Percentiles rank a stretch among this genome's conserved stretches.
phyloP scores from a whole-genome alignment of 192 early-diverging fungal genomes.

The Nowakowskiella sp. region DNA sequence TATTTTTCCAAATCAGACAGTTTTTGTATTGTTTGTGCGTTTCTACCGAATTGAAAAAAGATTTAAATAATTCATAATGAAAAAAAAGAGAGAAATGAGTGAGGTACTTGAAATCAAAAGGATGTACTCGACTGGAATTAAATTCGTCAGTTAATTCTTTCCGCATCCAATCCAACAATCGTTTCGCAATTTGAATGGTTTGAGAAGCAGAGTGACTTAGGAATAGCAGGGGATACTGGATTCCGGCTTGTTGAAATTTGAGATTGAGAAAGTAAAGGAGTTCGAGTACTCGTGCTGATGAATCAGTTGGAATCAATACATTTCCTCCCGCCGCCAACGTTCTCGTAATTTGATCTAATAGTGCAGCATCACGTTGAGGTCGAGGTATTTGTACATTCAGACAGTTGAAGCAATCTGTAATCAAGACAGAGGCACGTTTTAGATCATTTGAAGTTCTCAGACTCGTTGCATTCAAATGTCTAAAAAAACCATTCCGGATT shows the following conservation, averaged over 20 bases:
- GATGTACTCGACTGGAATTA: conserved; percentile 62
- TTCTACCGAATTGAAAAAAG: neutral
- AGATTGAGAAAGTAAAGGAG: conserved; percentile 81
- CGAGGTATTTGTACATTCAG: conserved; percentile 57
- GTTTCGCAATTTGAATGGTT: conserved; percentile 75
- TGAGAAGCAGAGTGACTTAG: conserved; percentile 67
- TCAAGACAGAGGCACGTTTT: conserved; percentile 76
- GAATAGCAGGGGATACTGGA: conserved; percentile 62
- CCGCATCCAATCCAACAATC: conserved; percentile 96
- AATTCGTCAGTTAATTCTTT: conserved; percentile 66
- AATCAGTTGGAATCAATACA: conserved; percentile 84
- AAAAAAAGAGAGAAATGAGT: conserved; percentile 2
- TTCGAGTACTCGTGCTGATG: conserved; percentile 84
- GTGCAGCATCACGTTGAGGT: conserved; percentile 62
- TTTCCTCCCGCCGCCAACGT: conserved; percentile 63
- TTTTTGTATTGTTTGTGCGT: conserved; percentile 48
- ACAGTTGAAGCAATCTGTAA: conserved; percentile 84
- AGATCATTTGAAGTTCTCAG: conserved; percentile 50
- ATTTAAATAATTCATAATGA: conserved; percentile 10
- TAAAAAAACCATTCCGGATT: conserved; percentile 18
- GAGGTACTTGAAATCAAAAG: conserved; percentile 79
- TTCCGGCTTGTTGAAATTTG: conserved; percentile 59
- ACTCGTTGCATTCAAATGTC: conserved; percentile 72
- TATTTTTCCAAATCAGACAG: conserved; percentile 60
- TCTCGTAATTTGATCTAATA: conserved; percentile 63